Conservation (phyloP, 2,329 filamentous ascomycete genomes). For the Penicillium fuscoglaucum region DNA sequence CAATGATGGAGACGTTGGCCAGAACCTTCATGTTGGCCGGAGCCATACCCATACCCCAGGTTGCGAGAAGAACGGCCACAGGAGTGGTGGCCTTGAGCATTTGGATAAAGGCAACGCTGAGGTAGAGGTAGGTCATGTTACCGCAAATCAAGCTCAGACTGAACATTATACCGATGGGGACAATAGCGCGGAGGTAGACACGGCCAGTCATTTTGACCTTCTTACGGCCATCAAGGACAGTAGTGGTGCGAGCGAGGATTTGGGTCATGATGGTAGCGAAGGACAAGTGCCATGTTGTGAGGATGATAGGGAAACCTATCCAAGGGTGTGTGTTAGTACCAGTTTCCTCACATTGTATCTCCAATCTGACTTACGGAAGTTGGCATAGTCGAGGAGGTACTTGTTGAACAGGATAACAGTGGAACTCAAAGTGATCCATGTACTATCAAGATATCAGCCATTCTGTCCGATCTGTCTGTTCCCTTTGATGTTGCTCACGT, state of each 20-base stretch:
- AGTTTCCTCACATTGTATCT: background rate
- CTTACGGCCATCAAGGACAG: slow-evolving; percentile 87
- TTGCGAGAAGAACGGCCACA: slow-evolving; percentile 84
- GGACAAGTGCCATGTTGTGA: slow-evolving; percentile 92
- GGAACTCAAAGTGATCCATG: slow-evolving; percentile 90
- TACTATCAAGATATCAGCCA: slow-evolving; percentile 52
- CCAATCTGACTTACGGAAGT: slow-evolving; percentile 66
- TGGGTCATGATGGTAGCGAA: slow-evolving; percentile 96
- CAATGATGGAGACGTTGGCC: slow-evolving; percentile 91
- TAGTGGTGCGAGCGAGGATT: slow-evolving; percentile 84
- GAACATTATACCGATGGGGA: slow-evolving; percentile 95
- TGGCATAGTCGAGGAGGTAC: slow-evolving; percentile 83
- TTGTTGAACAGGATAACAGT: slow-evolving; percentile 99
- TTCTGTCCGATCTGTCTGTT: background rate
- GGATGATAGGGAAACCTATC: slow-evolving; percentile 58
- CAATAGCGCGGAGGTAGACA: slow-evolving; percentile 84
- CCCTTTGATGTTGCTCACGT: slow-evolving; percentile 44
- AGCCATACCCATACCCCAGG: slow-evolving; percentile 83
- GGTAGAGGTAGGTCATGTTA: slow-evolving; percentile 92
- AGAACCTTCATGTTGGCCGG: slow-evolving; percentile 83
- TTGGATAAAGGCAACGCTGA: slow-evolving; percentile 96
- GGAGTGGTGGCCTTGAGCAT: slow-evolving; percentile 82
- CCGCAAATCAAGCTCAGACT: slow-evolving; percentile 94
- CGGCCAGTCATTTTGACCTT: slow-evolving; percentile 95
- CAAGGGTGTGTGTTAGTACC: slow-evolving; percentile 9